Evolutionary conservation across 2,329 filamentous ascomycete species (phyloP).

Genomic region (Ophiostoma himal-ulmi): DNA sequence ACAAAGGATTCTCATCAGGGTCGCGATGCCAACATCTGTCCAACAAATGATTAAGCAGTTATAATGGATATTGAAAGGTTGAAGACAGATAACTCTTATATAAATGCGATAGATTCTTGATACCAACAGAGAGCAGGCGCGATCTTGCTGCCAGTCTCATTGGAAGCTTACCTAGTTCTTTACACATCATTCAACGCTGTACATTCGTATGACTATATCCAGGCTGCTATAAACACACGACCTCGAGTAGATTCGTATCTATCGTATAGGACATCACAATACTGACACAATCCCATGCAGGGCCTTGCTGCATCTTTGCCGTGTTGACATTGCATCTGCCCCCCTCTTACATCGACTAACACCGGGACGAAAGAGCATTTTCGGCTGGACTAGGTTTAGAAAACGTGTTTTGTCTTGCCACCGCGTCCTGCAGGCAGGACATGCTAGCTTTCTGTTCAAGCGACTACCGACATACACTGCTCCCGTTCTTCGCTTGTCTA

Average conservation of each 20-base stretch:
- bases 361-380: not conserved
- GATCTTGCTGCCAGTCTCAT: no score
- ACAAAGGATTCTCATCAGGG: not conserved
- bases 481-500: not conserved
- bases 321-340: not conserved
- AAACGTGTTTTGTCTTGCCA: not conserved
- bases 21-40: not conserved
- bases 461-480: not conserved
- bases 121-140: no score
- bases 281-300: not conserved
- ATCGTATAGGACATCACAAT: not conserved
- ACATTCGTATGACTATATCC: no score
- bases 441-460: not conserved
- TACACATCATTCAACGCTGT: no score
- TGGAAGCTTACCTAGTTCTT: no score
- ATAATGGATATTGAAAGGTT: not conserved
- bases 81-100: not conserved
- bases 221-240: not conserved
- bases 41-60: not conserved
- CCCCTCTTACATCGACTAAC: not conserved
- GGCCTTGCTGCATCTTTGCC: not conserved
- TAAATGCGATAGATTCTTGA: no score
- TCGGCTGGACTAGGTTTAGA: not conserved
- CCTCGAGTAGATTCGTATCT: not conserved
- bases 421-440: not conserved